Conservation (phyloP, 176 grass and related monocot genomes). For the maize (Zea mays) region DNA sequence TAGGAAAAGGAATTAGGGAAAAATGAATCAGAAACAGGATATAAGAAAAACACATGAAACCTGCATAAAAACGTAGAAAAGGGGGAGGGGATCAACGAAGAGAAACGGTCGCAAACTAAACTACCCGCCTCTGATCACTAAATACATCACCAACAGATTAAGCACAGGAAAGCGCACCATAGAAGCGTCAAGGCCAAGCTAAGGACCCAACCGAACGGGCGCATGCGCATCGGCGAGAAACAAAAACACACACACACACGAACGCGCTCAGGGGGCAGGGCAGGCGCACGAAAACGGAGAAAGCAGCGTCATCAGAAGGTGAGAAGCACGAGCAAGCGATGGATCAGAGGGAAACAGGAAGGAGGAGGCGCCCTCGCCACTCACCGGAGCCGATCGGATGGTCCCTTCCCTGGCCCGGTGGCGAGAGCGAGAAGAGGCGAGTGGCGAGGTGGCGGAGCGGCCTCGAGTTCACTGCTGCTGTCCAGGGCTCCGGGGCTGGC, state of each 20-base stretch:
- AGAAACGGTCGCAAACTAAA: neutral
- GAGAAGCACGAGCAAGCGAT: neutral
- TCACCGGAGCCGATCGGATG: conserved; percentile 35
- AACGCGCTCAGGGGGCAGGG: neutral
- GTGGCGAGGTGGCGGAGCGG: conserved; percentile 10
- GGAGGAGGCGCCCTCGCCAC: neutral
- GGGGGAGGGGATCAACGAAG: neutral
- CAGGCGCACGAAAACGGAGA: neutral
- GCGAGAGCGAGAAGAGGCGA: conserved; percentile 14
- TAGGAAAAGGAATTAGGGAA: neutral
- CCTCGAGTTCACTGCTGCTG: conserved; percentile 21
- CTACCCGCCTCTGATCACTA: conserved; percentile 3
- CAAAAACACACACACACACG: neutral
- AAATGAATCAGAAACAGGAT: neutral
- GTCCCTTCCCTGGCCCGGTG: neutral
- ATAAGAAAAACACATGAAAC: neutral
- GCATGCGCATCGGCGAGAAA: neutral
- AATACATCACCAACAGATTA: conserved; percentile 21
- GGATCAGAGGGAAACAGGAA: neutral
- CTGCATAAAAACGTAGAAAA: neutral
- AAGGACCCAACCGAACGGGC: neutral
- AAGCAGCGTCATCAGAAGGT: neutral
- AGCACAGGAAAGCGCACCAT: neutral
- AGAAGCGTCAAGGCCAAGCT: neutral
- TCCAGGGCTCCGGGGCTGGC: neutral